Conservation (phyloP, 2,329 filamentous ascomycete genomes). For the Xylaria sp. region DNA sequence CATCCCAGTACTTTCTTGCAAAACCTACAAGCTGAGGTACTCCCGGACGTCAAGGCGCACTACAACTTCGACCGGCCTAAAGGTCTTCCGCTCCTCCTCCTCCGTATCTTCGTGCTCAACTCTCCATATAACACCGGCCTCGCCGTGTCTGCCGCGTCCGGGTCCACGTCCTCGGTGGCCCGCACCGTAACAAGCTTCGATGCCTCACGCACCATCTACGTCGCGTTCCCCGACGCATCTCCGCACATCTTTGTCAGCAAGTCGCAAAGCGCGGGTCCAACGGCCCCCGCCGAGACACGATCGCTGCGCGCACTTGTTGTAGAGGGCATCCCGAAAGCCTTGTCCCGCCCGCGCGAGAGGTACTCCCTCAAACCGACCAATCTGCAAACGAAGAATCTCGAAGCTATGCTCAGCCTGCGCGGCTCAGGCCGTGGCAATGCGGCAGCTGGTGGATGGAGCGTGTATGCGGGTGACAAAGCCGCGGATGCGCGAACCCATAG, state of each 20-base stretch:
- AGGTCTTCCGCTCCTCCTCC: constrained; percentile 69
- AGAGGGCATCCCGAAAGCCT: constrained; percentile 80
- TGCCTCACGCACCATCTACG: constrained; percentile 73
- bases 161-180: constrained; percentile 11
- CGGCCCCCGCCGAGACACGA: constrained; percentile 58
- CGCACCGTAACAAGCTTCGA: constrained; percentile 58
- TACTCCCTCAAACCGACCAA: constrained; percentile 72
- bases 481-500: constrained; percentile 49
- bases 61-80: constrained; percentile 79
- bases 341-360: constrained; percentile 75
- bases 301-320: constrained; percentile 74
- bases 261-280: constrained; percentile 50
- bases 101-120: constrained; percentile 81
- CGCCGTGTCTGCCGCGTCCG: constrained; percentile 45
- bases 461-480: constrained; percentile 65
- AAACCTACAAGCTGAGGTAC: constrained; percentile 74
- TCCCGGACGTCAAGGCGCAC: constrained; percentile 82
- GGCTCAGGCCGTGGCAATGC: constrained; percentile 73
- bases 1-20: constrained; percentile 81
- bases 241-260: constrained; percentile 74
- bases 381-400: constrained; percentile 73
- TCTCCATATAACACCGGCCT: constrained; percentile 75
- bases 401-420: constrained; percentile 70
- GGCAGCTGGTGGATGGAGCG: constrained; percentile 78
- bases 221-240: constrained; percentile 82